These are phyloP conservation scores for Eimeria necatrix DNA, from an alignment of 169 alveolate species.

Conservation along the genomic window DNA sequence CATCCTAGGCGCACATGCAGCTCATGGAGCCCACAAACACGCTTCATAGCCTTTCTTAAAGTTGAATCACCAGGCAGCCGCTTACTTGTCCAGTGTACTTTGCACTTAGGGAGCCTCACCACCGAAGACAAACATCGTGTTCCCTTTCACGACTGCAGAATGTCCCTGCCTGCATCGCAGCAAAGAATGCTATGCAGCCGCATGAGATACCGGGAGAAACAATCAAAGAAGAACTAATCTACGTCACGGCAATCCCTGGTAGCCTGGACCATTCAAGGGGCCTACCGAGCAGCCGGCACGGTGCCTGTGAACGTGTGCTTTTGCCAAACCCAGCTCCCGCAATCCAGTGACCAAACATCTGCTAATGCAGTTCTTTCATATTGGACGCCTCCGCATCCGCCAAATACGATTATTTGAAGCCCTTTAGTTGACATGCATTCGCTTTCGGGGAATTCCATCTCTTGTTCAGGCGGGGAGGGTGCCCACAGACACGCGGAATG, in stretches of 20 bases:
- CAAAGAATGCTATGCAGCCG: not conserved
- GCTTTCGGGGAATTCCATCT: conserved; percentile 14
- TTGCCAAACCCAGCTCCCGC: conserved; percentile 91
- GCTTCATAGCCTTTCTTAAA: not conserved
- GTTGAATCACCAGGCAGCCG: not conserved
- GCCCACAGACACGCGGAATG: conserved; percentile 61
- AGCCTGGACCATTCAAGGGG: not conserved
- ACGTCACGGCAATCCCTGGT: too few relatives aligned
- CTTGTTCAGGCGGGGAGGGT: not conserved
- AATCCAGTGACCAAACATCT: conserved; percentile 93
- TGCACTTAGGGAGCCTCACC: conserved; percentile 27
- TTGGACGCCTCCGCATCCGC: conserved; percentile 95
- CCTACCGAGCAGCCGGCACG: conserved; percentile 91
- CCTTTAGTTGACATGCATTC: not conserved
- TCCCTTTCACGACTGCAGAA: conserved; percentile 65
- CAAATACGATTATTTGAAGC: conserved; percentile 82
- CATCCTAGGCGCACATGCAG: conserved; percentile 93
- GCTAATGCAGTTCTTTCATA: conserved; percentile 91
- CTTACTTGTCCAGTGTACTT: not conserved
- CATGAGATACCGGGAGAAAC: too few relatives aligned
- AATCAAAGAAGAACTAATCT: too few relatives aligned
- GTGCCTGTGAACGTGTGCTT: conserved; percentile 90
- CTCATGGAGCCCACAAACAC: not conserved
- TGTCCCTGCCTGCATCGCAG: conserved; percentile 62
- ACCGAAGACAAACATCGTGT: conserved; percentile 69